Evolutionary conservation across 129 eudicot species (phyloP), one percentile per base, ranked within the genome.

Genomic region (Chrysanthemum seticuspe): DNA sequence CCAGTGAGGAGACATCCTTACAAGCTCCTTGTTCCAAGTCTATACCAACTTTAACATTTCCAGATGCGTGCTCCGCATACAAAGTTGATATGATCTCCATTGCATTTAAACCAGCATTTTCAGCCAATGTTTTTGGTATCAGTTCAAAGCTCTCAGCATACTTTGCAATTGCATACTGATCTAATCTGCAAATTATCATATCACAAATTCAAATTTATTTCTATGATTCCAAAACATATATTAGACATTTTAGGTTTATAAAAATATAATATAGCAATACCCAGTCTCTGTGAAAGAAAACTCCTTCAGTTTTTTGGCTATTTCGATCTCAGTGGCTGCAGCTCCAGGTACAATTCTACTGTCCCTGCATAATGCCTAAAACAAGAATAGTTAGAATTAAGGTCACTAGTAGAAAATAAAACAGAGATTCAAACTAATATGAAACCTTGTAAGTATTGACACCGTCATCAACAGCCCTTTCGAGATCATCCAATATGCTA

Each of bases 391-490:
- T 5, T 40, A 1, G 14, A 44, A 31, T 61, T 55, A 40, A 59
- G 14, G 63, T 9, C 21, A 19, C 15, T 13, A 10, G 6, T 29
- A n/a, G 2, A 36, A 29, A 62, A 14, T 23, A 10, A 2, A 27
- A 49, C 2, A 48, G 5, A 6, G 9, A 12, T 50, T 48, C 10
- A 1, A 36, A 40, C 12, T 18, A 47, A 14, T 48, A 25, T 16
- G 27, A 34, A 13, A 87, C 98, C 93, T 90, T 94, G 88, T 94
- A 94, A 19, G 96, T 82, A 80, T 94, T 94, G 54, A 90, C 98
- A 68, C 98, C 97, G 65, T 94, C 97, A 79, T 94, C 96, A 56
- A 94, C 91, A 36, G 99, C 99, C 78, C 97, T 90, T 83, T 94
- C 98, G 66, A 94, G 88, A 74, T 94, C 98, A 85, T 94, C 99